Base-by-base conservation (phyloP, 1,284 basidiomycete genomes). In the Cerrena zonata region DNA sequence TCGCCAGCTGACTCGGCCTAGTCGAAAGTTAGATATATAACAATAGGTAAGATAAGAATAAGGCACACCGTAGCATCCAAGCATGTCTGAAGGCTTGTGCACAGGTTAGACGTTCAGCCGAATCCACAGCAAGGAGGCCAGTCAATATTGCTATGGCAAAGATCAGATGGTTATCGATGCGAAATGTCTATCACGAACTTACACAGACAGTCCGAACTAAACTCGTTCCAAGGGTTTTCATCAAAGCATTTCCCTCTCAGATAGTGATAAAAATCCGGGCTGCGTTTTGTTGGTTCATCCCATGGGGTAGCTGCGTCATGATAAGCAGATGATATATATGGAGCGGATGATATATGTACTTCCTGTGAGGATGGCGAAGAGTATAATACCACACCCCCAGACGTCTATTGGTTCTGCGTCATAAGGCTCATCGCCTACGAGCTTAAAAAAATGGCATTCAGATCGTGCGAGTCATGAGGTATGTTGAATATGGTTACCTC, bases 331-430 rank as follows among this genome's bases (percentile, higher is more conserved):
- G n/a, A n/a, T n/a, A n/a, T n/a, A n/a, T n/a, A n/a, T n/a, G n/a
- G n/a, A n/a, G n/a, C n/a, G n/a, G n/a, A n/a, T n/a, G n/a, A n/a
- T 26, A 18, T 5, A 79, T 91, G 59, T 65, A 94, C 94, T 98
- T 47, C 95, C 95, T 3, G 84, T 86, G 0, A 99, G 76, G 53
- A 98, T 72, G 0, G 95, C 93, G 65, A 92, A 98, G 1, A 99
- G 74, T 34, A 99, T 95, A n/a, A 98, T 90, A 1, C 96, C 96
- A 48, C 91, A 81, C 1, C 92, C 93, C 95, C 95, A 99, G 2
- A 91, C 84, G 65, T 99, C 95, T 34, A 98, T 84, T 0, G 94
- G 93, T 58, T 96, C 92, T 3, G 93, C 95, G 24, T 82, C 71
- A 68, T 98, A 99, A 0, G 89, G 71, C 2, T 60, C 65, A 18